Evolutionary conservation across 176 grass and related monocot genomes (phyloP).

Genomic region (Pontederia crassipes): DNA sequence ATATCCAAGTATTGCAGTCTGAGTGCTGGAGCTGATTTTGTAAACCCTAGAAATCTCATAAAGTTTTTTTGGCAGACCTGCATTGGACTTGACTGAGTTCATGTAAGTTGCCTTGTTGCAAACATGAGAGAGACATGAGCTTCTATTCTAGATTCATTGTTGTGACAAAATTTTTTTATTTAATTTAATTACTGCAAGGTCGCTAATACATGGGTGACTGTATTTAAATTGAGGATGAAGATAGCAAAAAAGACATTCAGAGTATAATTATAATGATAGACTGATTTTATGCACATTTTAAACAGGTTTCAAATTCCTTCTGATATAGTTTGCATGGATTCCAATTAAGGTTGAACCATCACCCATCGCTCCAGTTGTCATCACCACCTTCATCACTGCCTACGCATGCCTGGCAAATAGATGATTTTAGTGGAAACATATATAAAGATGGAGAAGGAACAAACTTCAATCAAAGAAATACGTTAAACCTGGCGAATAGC

Average conservation of each 20-base stretch:
- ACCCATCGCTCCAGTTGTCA: constrained; percentile 93
- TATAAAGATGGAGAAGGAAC: not conserved
- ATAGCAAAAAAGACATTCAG: constrained; percentile 37
- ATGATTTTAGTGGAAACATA: constrained; percentile 13
- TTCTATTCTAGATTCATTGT: no score
- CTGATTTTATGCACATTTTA: constrained; percentile 70
- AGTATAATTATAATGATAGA: constrained; percentile 74
- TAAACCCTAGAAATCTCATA: no score
- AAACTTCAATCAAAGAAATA: not conserved
- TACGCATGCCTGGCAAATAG: constrained; percentile 62
- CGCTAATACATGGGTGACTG: no score
- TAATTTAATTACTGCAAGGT: no score
- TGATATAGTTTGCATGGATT: constrained; percentile 7
- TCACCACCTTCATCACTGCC: constrained; percentile 85
- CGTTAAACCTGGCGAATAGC: constrained; percentile 84
- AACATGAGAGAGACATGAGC: no score
- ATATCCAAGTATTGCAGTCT: no score
- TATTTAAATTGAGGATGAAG: not conserved
- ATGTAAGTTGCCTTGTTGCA: no score
- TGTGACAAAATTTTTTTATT: no score
- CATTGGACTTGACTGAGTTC: no score
- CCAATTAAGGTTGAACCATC: constrained; percentile 33
- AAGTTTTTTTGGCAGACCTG: no score
- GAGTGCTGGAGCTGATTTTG: no score
- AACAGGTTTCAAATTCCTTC: no score